Percentiles rank a stretch among this genome's conserved stretches.
Conservation (phyloP, 352 stramenopile genomes). For the Globisporangium perplexum region DNA sequence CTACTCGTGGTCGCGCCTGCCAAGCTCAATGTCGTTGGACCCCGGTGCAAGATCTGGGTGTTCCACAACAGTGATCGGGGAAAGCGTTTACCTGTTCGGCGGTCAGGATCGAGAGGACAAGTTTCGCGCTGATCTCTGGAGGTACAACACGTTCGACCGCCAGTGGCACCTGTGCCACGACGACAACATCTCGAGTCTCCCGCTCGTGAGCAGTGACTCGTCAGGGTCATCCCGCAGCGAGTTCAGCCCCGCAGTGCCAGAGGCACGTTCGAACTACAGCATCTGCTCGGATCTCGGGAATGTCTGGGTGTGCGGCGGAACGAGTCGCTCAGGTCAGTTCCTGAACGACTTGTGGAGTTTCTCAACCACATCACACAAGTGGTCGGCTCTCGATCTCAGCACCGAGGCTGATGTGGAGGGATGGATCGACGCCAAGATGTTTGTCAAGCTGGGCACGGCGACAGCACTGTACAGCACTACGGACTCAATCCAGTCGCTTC, state of each 20-base stretch:
- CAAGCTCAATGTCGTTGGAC: slow-evolving; percentile 68
- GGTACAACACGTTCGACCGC: slow-evolving; percentile 86
- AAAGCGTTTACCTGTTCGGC: slow-evolving; percentile 82
- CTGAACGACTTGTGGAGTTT: slow-evolving; percentile 80
- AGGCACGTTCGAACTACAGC: slow-evolving; percentile 56
- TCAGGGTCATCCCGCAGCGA: slow-evolving; percentile 21
- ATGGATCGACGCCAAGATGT: slow-evolving; percentile 34
- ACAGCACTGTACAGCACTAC: slow-evolving; percentile 37
- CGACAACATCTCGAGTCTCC: slow-evolving; percentile 51
- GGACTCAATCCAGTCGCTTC: slow-evolving; percentile 21
- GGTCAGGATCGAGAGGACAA: slow-evolving; percentile 79
- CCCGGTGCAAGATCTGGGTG: slow-evolving; percentile 68
- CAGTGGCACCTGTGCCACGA: slow-evolving; percentile 84
- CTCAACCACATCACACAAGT: slow-evolving; percentile 59
- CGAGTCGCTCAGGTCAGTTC: slow-evolving; percentile 31
- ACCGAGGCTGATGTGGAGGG: slow-evolving; percentile 39
- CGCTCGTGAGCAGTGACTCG: slow-evolving; percentile 13
- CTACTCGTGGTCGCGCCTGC: slow-evolving; percentile 72
- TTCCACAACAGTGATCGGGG: slow-evolving; percentile 62
- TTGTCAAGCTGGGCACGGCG: slow-evolving; percentile 34
- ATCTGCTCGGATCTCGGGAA: slow-evolving; percentile 75
- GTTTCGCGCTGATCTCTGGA: slow-evolving; percentile 71
- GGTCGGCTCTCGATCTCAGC: slow-evolving; percentile 49
- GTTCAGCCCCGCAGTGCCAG: slow-evolving; percentile 41
- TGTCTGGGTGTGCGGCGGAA: slow-evolving; percentile 75